Base-by-base conservation (phyloP, 2,329 filamentous ascomycete species). In the Helicocarpus griseus region DNA sequence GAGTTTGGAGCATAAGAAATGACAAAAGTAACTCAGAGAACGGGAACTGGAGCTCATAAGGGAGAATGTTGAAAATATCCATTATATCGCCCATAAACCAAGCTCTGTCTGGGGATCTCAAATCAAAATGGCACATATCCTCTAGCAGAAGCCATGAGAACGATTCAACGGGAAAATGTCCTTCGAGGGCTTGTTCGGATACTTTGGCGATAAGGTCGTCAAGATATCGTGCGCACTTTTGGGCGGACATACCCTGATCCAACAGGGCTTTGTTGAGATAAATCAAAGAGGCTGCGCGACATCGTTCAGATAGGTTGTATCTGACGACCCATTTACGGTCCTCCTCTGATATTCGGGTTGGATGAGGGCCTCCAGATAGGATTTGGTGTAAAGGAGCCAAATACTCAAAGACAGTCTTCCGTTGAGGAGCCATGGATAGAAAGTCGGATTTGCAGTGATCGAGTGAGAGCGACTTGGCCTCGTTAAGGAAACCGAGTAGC, bases 311-410 rank as follows among this genome's bases (percentile, higher is more conserved):
- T 9, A 63, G 59, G 5, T 55, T 56, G 35, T 62, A 61, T 36
- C 58, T 61, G 7, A 71, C 58, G 19, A 72, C 68, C 52, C 68
- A 71, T 48, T 61, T 60, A 33, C 68, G 69, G 11, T 63, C 62
- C 29, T 60, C 63, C 0, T 60, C 54, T 13, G 69, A 67, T 5
- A 72, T 63, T 41, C 63, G 62, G 4, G 66, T 66, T 11, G 69
- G 69, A 17, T 62, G 65, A 9, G 69, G 69, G 6, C 69, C 69
- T 51, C 63, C 67, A n/a, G 69, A 70, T n/a, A 72, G 62, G 5
- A 71, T 53, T 13, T 65, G 60, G 48, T 69, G 70, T 7, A 71
- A 57, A 17, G 67, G 64, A 44, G 65, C 61, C 14, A 62, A 62
- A 63, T 70, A 70, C 40, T 66, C 59, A 38, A 71, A 71, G 0